Evolutionary conservation across 139 green algal species (phyloP).

Genomic region (Deuterostichococcus epilithicus): DNA sequence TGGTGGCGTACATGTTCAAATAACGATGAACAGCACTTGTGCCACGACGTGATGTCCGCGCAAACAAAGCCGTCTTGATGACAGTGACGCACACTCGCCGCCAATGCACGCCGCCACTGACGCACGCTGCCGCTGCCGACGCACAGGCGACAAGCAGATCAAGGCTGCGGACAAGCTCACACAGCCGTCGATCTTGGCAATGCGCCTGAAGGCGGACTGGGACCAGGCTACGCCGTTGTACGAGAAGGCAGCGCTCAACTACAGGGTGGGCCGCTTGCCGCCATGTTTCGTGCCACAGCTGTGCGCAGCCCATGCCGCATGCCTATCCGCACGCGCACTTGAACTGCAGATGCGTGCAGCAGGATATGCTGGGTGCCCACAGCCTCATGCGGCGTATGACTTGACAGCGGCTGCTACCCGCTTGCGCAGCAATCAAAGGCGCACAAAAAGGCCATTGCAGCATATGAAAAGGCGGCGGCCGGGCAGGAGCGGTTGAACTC

Average conservation of each 20-base stretch:
- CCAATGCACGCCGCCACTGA: not conserved
- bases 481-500: conserved; percentile 64
- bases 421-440: conserved; percentile 49
- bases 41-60: too few relatives aligned
- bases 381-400: too few relatives aligned
- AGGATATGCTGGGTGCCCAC: too few relatives aligned
- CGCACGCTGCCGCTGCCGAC: not conserved
- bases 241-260: conserved; percentile 62
- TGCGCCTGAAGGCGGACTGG: conserved; percentile 73
- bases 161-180: not conserved
- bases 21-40: not conserved
- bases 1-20: not conserved
- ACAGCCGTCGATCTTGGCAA: conserved; percentile 49
- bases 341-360: too few relatives aligned
- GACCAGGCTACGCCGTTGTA: conserved; percentile 62
- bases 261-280: conserved; percentile 42
- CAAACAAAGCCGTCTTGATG: too few relatives aligned
- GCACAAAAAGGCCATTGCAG: conserved; percentile 42
- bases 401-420: too few relatives aligned
- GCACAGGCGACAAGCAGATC: not conserved
- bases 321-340: too few relatives aligned
- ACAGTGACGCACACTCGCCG: too few relatives aligned
- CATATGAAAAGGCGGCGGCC: conserved; percentile 61
- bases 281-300: not conserved
- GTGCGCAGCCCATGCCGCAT: too few relatives aligned